Percentiles rank a stretch among this genome's conserved stretches.
These are phyloP conservation scores for Pulveroboletus sp. DNA, from an alignment of 768 basidiomycete species.

Conservation along the genomic window DNA sequence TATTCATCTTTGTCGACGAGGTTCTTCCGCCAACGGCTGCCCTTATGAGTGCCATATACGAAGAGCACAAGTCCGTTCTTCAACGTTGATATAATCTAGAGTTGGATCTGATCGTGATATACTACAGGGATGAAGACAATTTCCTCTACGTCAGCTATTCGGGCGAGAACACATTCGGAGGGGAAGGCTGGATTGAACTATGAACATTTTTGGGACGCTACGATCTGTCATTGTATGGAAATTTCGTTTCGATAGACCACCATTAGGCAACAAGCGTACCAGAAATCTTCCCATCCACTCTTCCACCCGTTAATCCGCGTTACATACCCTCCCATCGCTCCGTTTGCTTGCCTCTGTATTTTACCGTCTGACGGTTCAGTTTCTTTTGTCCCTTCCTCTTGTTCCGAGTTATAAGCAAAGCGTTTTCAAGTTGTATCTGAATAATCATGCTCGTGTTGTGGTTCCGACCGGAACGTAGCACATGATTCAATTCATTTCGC, in stretches of 20 bases:
- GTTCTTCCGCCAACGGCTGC: slow-evolving; percentile 97
- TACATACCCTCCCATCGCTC: slow-evolving; percentile 24
- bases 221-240: slow-evolving; percentile 23
- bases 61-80: slow-evolving; percentile 92
- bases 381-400: slow-evolving; percentile 2
- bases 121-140: slow-evolving; percentile 89
- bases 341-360: slow-evolving; percentile 29
- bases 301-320: slow-evolving; percentile 14
- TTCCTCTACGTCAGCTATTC: slow-evolving; percentile 99
- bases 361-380: slow-evolving; percentile 19
- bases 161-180: slow-evolving; percentile 94
- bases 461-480: too few relatives aligned
- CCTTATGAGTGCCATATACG: slow-evolving; percentile 97
- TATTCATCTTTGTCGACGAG: slow-evolving; percentile 99
- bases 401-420: slow-evolving; percentile 18
- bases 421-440: slow-evolving; percentile 18
- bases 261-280: slow-evolving; percentile 26
- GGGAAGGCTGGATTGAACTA: slow-evolving; percentile 31
- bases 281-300: slow-evolving; percentile 9
- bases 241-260: slow-evolving; percentile 25
- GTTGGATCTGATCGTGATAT: slow-evolving; percentile 25
- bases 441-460: too few relatives aligned
- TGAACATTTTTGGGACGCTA: slow-evolving; percentile 20
- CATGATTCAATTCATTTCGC: too few relatives aligned
- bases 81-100: slow-evolving; percentile 1